Conservation (phyloP, 495 filamentous ascomycete species). For the Trichocladium antarcticum region DNA sequence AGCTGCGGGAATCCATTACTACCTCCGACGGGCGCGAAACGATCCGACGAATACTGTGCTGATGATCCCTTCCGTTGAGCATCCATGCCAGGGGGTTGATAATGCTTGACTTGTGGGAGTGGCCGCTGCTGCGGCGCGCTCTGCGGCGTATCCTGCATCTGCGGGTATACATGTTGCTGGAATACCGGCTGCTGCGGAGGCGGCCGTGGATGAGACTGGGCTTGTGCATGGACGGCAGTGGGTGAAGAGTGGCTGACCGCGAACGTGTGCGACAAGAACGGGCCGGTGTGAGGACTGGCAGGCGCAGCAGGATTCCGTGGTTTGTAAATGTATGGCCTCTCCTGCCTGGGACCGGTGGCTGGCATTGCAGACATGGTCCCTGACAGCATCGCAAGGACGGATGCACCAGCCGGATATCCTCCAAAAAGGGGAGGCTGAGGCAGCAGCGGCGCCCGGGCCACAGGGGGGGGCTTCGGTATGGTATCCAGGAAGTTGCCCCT, state of each 20-base stretch:
- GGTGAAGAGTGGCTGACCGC: slow-evolving; percentile 18
- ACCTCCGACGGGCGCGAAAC: slow-evolving; percentile 31
- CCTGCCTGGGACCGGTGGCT: slow-evolving; percentile 14
- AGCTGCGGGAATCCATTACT: slow-evolving; percentile 32
- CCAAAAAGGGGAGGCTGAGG: slow-evolving; percentile 15
- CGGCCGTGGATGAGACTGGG: no score
- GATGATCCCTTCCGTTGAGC: slow-evolving; percentile 14
- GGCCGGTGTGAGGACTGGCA: slow-evolving; percentile 16
- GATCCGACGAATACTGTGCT: slow-evolving; percentile 21
- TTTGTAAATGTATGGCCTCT: slow-evolving; percentile 47
- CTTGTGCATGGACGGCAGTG: no score
- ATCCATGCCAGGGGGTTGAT: slow-evolving; percentile 13
- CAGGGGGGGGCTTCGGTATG: slow-evolving; percentile 41
- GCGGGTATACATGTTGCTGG: slow-evolving; percentile 9
- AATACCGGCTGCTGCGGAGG: slow-evolving; percentile 6
- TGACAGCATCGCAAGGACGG: not conserved
- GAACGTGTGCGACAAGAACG: slow-evolving; percentile 33
- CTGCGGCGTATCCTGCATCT: slow-evolving; percentile 6
- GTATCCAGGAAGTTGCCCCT: slow-evolving; percentile 55
- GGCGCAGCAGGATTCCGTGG: slow-evolving; percentile 30
- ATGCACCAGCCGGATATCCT: slow-evolving; percentile 5
- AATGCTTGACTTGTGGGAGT: slow-evolving; percentile 13
- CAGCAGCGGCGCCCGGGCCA: slow-evolving; percentile 15
- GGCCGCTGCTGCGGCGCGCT: slow-evolving; percentile 7
- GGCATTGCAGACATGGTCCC: not conserved